Conservation (phyloP, 169 alveolate genomes). For the Plasmodium chabaudi region DNA sequence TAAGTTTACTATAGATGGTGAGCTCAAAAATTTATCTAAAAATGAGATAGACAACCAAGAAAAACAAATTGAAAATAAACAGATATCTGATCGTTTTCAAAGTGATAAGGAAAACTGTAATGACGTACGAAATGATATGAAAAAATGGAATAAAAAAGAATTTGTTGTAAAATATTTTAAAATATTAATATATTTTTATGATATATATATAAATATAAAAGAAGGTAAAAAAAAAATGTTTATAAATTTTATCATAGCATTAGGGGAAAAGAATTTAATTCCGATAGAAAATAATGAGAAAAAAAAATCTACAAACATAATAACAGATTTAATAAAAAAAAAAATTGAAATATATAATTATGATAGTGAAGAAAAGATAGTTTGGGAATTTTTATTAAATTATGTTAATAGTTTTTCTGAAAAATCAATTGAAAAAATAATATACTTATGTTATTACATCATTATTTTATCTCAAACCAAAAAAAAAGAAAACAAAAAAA, state of each 20-base stretch:
- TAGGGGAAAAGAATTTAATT: background rate
- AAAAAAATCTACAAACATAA: background rate
- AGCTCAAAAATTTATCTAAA: no score
- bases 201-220: conserved; percentile 48
- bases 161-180: conserved; percentile 36
- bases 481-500: background rate
- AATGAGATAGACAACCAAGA: background rate
- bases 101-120: background rate
- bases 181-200: conserved; percentile 27
- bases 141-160: conserved; percentile 15
- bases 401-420: conserved; percentile 40
- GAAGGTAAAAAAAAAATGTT: conserved; percentile 3
- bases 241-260: conserved; percentile 1
- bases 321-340: conserved; percentile 19
- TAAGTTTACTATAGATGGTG: no score
- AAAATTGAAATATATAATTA: background rate
- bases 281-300: background rate
- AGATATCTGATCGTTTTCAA: background rate
- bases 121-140: background rate
- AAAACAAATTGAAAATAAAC: background rate
- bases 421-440: conserved; percentile 35
- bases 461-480: conserved; percentile 15
- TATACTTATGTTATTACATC: conserved; percentile 37
- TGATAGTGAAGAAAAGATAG: background rate
- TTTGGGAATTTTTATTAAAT: conserved; percentile 12